These are phyloP conservation scores for Linnemannia elongata DNA, from an alignment of 192 early-diverging fungal genomes.

Conservation along the genomic window DNA sequence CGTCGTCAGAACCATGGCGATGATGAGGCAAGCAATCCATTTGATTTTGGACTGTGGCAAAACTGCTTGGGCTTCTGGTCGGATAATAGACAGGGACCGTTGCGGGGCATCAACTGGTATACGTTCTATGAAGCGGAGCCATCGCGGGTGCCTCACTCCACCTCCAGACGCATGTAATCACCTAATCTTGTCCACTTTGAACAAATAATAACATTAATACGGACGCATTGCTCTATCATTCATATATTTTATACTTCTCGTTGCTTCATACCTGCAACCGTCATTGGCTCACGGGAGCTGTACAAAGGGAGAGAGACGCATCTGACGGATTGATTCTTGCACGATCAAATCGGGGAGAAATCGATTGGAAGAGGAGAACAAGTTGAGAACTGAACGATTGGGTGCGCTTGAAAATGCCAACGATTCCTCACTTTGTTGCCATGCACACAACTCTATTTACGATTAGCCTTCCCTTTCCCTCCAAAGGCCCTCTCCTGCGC, in stretches of 20 bases:
- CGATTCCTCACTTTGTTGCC: background rate
- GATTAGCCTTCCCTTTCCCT: background rate
- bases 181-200: too few species aligned
- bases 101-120: conserved; percentile 74
- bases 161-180: conserved; percentile 9
- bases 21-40: conserved; percentile 69
- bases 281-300: background rate
- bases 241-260: background rate
- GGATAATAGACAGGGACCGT: conserved; percentile 64
- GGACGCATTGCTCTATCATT: background rate
- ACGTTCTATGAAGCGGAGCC: conserved; percentile 61
- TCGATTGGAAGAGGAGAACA: background rate
- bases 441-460: background rate
- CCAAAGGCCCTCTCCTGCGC: too few species aligned
- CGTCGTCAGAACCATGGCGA: conserved; percentile 45
- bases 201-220: background rate
- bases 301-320: too few species aligned
- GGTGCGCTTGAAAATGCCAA: too few species aligned
- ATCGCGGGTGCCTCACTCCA: background rate
- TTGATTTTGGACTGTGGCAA: conserved; percentile 81
- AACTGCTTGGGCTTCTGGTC: conserved; percentile 94
- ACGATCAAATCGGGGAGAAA: background rate
- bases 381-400: background rate
- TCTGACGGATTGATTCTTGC: too few species aligned
- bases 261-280: too few species aligned